phyloP scores from a whole-genome alignment of 108 stramenopile genomes.

The Skeletonema marinoi region DNA sequence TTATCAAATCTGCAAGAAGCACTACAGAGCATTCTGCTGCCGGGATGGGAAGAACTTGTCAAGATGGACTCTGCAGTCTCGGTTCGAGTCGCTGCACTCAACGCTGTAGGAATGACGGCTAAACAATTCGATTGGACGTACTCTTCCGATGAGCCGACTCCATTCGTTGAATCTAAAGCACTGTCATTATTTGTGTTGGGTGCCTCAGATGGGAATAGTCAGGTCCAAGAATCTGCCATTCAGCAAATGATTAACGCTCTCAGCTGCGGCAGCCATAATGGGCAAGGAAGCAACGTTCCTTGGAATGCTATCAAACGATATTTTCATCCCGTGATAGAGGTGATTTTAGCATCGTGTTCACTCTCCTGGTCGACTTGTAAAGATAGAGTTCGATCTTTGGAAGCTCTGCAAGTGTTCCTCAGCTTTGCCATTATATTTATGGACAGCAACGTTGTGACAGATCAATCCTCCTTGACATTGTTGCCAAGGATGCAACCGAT shows the following conservation, averaged over 20 bases:
- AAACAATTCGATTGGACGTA: constrained; percentile 26
- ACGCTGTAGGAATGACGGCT: constrained; percentile 19
- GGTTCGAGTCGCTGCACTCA: constrained; percentile 22
- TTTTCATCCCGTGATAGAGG: constrained; percentile 24
- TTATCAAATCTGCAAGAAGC: constrained; percentile 11
- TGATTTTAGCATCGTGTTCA: constrained; percentile 19
- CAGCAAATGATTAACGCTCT: constrained; percentile 8
- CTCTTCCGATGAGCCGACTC: constrained; percentile 12
- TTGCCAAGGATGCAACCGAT: background rate
- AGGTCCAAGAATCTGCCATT: constrained; percentile 22
- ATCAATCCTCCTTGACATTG: background rate
- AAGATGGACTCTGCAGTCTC: constrained; percentile 27
- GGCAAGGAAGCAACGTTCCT: background rate
- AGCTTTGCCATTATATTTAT: constrained; percentile 22
- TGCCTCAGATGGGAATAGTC: constrained; percentile 22
- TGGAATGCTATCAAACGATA: constrained; percentile 14
- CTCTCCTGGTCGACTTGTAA: constrained; percentile 15
- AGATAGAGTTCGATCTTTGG: constrained; percentile 30
- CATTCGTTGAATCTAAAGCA: constrained; percentile 14
- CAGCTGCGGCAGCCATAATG: background rate
- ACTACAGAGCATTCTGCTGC: constrained; percentile 17
- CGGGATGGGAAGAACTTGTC: constrained; percentile 33
- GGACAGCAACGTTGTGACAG: background rate
- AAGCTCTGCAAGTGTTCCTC: constrained; percentile 41
- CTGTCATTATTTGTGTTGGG: constrained; percentile 37